Evolutionary conservation across 2,329 filamentous ascomycete species (phyloP), one percentile per base, ranked within the genome.

Genomic region (Nigrospora oryzae): DNA sequence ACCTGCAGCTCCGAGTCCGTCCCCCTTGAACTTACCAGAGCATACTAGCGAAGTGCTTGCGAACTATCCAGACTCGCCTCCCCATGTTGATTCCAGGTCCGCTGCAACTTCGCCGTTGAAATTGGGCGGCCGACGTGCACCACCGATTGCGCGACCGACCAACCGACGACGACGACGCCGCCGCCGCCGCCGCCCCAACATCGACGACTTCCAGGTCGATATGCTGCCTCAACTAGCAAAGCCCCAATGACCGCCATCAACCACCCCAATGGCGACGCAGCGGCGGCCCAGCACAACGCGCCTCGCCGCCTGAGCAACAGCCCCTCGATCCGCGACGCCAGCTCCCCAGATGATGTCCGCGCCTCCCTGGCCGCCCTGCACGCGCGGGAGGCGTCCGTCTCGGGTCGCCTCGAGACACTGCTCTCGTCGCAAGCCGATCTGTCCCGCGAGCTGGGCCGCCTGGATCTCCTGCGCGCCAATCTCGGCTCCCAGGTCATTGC

Each of bases 391-490:
- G 75, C 81, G 49, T 67, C 75, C 44, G 81, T 96, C 51, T 88
- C 84, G 1, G 73, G 75, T 44, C 84, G 82, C 38, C 81, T 97
- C 38, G 81, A 91, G 63, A 71, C 77, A 43, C 79, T 96, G 43
- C 70, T 96, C 40, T 80, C 84, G 50, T 89, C 87, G 1, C 89
- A 97, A 61, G 82, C 87, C 49, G 86, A 95, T 59, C 79, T 98
- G 41, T 84, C 86, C 16, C 86, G 89, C 53, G 89, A 96, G 58
- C 75, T 98, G 42, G 83, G 83, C 49, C 85, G 91, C 15, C 77
- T 98, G 51, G 93, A 98, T 65, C 75, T 95, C 30, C 77, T 96
- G 44, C 86, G 93, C 53, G 90, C 90, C 36, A 85, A 90, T 51
- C 77, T 97, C 31, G 89, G 89, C 47, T 81, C 89, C 5, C 93